Evolutionary conservation across 2,329 filamentous ascomycete species (phyloP).

Genomic region (Pleoardoris graminearum): DNA sequence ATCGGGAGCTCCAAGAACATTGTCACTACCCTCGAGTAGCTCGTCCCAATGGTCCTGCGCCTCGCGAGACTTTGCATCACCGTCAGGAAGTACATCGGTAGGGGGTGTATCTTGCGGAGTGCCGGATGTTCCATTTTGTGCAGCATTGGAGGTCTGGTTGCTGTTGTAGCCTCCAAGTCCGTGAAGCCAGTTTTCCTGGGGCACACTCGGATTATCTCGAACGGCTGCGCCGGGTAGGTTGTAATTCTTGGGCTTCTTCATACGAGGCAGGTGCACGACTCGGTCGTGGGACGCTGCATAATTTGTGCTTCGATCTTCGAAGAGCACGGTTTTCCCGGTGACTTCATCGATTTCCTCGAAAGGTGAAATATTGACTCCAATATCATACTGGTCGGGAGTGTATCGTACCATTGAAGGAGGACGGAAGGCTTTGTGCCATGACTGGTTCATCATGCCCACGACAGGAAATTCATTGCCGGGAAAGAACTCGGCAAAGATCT

Average conservation of each 20-base stretch:
- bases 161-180: background rate
- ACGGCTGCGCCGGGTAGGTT: constrained; percentile 6
- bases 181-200: constrained; percentile 8
- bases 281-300: constrained; percentile 13
- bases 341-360: constrained; percentile 27
- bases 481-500: constrained; percentile 19
- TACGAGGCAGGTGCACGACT: constrained; percentile 8
- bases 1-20: too few relatives aligned
- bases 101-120: background rate
- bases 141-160: background rate
- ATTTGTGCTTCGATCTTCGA: constrained; percentile 2
- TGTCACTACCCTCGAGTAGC: background rate
- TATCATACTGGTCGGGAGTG: constrained; percentile 22
- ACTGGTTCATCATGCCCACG: constrained; percentile 21
- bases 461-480: constrained; percentile 13
- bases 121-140: background rate
- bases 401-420: constrained; percentile 24
- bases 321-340: constrained; percentile 7
- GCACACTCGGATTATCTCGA: background rate
- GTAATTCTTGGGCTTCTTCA: constrained; percentile 11
- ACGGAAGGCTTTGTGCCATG: constrained; percentile 22
- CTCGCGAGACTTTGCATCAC: background rate
- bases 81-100: background rate
- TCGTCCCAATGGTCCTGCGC: too few relatives aligned
- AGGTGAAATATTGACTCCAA: constrained; percentile 15